Evolutionary conservation across 2,329 filamentous ascomycete species (phyloP).

Genomic region (Fusarium torulosum): DNA sequence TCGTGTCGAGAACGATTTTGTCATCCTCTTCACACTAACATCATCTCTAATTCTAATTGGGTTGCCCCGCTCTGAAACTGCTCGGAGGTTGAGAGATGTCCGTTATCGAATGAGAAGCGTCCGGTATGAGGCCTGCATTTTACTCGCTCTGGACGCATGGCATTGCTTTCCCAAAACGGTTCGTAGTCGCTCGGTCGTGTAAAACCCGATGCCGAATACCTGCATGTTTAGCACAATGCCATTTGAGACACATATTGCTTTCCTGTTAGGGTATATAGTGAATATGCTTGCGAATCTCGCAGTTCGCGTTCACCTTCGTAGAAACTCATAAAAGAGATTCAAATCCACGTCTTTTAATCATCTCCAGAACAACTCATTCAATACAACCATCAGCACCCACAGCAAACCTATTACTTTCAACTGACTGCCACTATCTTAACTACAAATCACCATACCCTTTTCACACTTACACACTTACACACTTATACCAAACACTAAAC

Average conservation of each 20-base stretch:
- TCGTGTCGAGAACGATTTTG: background rate
- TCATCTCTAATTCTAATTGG: too few relatives aligned
- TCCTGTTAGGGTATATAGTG: slow-evolving; percentile 15
- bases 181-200: background rate
- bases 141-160: background rate
- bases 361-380: slow-evolving; percentile 6
- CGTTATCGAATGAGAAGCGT: background rate
- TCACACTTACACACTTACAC: background rate
- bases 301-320: background rate
- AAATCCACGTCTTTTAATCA: background rate
- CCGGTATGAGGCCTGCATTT: background rate
- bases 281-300: background rate
- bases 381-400: background rate
- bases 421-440: background rate
- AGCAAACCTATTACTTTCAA: background rate
- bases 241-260: slow-evolving; percentile 25
- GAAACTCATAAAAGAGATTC: slow-evolving; percentile 20
- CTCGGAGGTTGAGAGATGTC: background rate
- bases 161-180: slow-evolving; percentile 15
- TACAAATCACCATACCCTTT: background rate
- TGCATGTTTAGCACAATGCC: background rate
- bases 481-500: background rate
- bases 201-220: background rate
- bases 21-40: background rate
- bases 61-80: background rate